These are phyloP conservation scores for Gracilaria gracilis DNA, from an alignment of 23 red algal genomes.

Conservation along the genomic window DNA sequence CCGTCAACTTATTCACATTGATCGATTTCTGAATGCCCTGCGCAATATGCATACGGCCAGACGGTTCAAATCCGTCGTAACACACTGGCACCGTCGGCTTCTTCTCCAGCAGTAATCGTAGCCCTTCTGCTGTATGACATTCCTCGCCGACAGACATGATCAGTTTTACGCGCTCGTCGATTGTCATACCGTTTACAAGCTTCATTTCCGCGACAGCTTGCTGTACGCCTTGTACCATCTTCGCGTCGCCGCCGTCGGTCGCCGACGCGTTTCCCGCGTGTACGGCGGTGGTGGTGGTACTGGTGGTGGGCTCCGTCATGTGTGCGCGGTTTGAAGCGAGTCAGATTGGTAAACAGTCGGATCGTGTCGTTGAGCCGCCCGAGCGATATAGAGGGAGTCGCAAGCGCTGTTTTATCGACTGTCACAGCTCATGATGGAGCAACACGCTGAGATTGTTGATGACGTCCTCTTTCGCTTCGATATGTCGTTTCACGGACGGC, in stretches of 20 bases:
- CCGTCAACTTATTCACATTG: conserved; percentile 98
- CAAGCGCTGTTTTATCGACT: background rate
- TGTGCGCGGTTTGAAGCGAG: too few relatives aligned
- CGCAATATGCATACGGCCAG: conserved; percentile 94
- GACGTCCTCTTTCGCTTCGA: background rate
- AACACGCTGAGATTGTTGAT: background rate
- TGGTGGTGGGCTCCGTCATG: too few relatives aligned
- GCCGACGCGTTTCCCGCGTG: too few relatives aligned
- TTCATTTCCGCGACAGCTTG: conserved; percentile 19
- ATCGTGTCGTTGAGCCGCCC: too few relatives aligned
- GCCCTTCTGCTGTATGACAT: conserved; percentile 59
- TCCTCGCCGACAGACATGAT: conserved; percentile 74
- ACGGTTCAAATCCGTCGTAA: conserved; percentile 99
- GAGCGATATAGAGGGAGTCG: too few relatives aligned
- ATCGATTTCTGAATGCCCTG: conserved; percentile 96
- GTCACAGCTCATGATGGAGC: background rate
- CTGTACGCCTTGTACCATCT: background rate
- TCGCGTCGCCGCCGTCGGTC: too few relatives aligned
- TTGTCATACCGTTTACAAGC: conserved; percentile 58
- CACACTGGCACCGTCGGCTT: conserved; percentile 73
- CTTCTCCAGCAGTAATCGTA: conserved; percentile 58
- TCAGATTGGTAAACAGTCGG: too few relatives aligned
- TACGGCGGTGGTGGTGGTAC: too few relatives aligned
- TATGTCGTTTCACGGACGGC: background rate
- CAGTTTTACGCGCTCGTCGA: conserved; percentile 59